Evolutionary conservation across 805 yeast genomes (phyloP).

Genomic region (Metschnikowia colocasiae): DNA sequence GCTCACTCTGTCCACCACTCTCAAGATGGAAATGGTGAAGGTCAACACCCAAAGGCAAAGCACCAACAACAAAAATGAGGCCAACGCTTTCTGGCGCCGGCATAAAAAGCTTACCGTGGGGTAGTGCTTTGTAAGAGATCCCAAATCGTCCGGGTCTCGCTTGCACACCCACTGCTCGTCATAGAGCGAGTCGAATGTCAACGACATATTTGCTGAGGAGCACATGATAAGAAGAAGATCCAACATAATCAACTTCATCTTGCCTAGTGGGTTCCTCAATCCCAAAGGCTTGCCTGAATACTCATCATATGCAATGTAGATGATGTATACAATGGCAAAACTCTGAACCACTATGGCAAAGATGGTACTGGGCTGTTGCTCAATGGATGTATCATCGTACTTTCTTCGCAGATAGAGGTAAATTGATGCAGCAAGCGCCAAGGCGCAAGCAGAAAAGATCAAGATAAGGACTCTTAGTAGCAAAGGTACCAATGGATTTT

Average conservation of each 20-base stretch:
- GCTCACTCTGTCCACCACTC: conserved; percentile 69
- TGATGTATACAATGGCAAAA: conserved; percentile 69
- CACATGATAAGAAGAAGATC: conserved; percentile 87
- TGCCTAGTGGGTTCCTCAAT: conserved; percentile 76
- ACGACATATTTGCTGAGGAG: conserved; percentile 80
- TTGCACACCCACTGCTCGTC: conserved; percentile 78
- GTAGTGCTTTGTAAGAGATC: conserved; percentile 19
- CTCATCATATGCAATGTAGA: conserved; percentile 86
- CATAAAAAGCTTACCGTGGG: conserved; percentile 57
- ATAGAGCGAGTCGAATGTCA: conserved; percentile 77
- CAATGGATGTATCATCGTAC: conserved; percentile 37
- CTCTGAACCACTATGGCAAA: conserved; percentile 89
- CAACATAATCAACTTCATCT: conserved; percentile 73
- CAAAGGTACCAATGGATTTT: conserved; percentile 79
- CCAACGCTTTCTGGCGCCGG: conserved; percentile 69
- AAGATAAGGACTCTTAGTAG: conserved; percentile 53
- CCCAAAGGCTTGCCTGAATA: conserved; percentile 91
- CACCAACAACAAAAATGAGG: conserved; percentile 72
- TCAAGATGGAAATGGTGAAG: conserved; percentile 74
- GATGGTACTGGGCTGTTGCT: conserved; percentile 83
- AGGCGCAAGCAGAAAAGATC: conserved; percentile 59
- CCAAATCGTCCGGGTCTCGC: conserved; percentile 20
- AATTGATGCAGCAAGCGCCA: conserved; percentile 67
- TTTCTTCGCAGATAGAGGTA: conserved; percentile 36
- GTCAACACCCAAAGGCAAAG: conserved; percentile 81